Evolutionary conservation across 2,329 filamentous ascomycete species (phyloP), one percentile per base, ranked within the genome.

Genomic region (Xylogone sp.): DNA sequence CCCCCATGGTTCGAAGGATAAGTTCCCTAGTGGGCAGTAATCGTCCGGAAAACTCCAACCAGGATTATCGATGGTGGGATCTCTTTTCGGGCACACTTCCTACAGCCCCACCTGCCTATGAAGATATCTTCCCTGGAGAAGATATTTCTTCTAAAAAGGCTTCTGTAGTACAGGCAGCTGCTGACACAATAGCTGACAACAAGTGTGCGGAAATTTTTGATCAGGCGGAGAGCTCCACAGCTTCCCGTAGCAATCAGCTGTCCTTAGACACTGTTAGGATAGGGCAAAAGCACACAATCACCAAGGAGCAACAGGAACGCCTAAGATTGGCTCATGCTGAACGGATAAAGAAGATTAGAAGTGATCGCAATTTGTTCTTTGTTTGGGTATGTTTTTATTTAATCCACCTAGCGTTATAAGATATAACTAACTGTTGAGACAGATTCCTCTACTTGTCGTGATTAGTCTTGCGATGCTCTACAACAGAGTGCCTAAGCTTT

Each of bases 81-180:
- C 71, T 86, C 22, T 77, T 86, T 43, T 82, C 82, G 8, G 70
- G 76, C 34, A 72, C 69, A 19, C 71, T 70, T 39, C 69, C 80
- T 9, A 72, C 75, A 3, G 75, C 80, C 27, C 88, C 88, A 8
- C 89, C 89, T 9, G 81, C 89, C 0, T 94, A 94, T 58, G 84
- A 91, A 49, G 89, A 92, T 45, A 81, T 94, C 22, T 94, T 84
- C 65, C 88, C 87, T 1, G 68, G 74, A 49, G 61, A 60, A 29
- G 72, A 76, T 43, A 56, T 75, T 16, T 79, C 84, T 51, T 70
- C 69, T 21, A 86, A 87, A 66, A 76, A 80, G 59, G 71, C 76
- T 18, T 79, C 80, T n/a, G 81, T 79, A 1, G 74, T 75, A 8
- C 74, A 74, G 49, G 83, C 83, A 2, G 78, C 78, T 1, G 77